Conservation (phyloP, 805 yeast species). For the Monosporozyma servazzii region DNA sequence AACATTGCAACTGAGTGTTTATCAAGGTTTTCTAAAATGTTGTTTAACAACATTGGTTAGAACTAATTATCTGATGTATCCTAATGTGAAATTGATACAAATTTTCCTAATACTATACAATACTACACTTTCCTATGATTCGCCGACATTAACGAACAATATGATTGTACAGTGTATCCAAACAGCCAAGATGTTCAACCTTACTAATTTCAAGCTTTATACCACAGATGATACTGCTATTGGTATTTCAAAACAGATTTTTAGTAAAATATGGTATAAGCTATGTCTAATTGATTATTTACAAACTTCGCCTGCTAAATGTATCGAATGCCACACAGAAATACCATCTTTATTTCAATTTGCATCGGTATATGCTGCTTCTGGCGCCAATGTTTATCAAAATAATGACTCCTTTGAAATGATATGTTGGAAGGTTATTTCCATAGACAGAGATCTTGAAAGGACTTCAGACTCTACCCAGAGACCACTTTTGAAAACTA, state of each 20-base stretch:
- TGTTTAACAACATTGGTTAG: constrained; percentile 13
- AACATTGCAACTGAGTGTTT: constrained; percentile 10
- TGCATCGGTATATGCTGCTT: constrained; percentile 20
- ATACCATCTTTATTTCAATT: constrained; percentile 23
- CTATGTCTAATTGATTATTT: constrained; percentile 22
- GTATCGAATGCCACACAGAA: constrained; percentile 16
- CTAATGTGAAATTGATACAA: constrained; percentile 24
- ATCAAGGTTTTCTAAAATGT: constrained; percentile 10
- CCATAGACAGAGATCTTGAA: constrained; percentile 28
- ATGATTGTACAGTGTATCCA: constrained; percentile 20
- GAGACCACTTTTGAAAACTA: constrained; percentile 24
- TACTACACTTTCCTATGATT: constrained; percentile 15
- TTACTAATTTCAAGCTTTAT: constrained; percentile 16
- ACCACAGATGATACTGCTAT: constrained; percentile 17
- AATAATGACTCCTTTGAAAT: constrained; percentile 24
- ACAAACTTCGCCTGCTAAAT: constrained; percentile 19
- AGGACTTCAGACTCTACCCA: constrained; percentile 10
- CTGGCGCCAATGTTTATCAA: constrained; percentile 19
- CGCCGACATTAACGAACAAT: constrained; percentile 11
- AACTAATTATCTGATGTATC: constrained; percentile 15
- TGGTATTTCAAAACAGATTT: constrained; percentile 16
- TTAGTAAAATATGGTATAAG: constrained; percentile 25
- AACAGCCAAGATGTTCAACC: constrained; percentile 18
- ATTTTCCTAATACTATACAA: constrained; percentile 18
- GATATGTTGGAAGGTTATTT: constrained; percentile 24